Percentiles rank a stretch among this genome's conserved stretches.
Conservation (phyloP, 257 asterid species). For the Thymus quinquecostatus region DNA sequence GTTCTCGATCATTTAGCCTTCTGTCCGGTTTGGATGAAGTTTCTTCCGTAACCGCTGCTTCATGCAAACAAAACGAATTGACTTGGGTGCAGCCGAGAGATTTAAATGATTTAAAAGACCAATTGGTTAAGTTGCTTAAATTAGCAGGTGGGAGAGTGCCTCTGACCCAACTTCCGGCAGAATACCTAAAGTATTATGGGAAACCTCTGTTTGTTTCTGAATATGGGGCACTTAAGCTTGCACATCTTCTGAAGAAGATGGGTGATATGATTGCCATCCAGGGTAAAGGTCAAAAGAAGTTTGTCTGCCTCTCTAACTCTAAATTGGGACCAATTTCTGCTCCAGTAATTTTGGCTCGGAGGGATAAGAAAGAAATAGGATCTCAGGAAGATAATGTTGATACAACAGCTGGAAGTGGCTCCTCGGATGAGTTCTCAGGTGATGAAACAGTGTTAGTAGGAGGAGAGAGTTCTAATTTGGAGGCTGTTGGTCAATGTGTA, state of each 20-base stretch:
- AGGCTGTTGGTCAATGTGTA: slow-evolving; percentile 21
- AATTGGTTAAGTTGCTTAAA: slow-evolving; percentile 76
- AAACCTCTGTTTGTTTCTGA: slow-evolving; percentile 79
- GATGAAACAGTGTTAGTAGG: slow-evolving; percentile 51
- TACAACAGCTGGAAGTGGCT: slow-evolving; percentile 44
- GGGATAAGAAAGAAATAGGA: slow-evolving; percentile 53
- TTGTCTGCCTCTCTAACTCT: slow-evolving; percentile 54
- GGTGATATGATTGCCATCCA: slow-evolving; percentile 54
- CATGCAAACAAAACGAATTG: slow-evolving; percentile 47
- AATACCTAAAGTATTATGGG: slow-evolving; percentile 73
- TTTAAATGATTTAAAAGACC: slow-evolving; percentile 75
- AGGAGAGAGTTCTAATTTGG: slow-evolving; percentile 34
- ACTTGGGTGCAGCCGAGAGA: slow-evolving; percentile 88
- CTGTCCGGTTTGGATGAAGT: slow-evolving; percentile 51
- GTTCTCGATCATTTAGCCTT: slow-evolving; percentile 50
- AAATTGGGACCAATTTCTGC: slow-evolving; percentile 47
- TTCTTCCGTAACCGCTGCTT: slow-evolving; percentile 38
- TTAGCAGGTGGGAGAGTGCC: slow-evolving; percentile 72
- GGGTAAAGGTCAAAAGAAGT: slow-evolving; percentile 64
- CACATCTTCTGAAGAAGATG: slow-evolving; percentile 78
- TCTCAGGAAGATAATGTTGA: slow-evolving; percentile 46
- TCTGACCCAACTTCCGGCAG: slow-evolving; percentile 64
- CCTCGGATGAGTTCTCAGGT: slow-evolving; percentile 72
- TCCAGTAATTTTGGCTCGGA: slow-evolving; percentile 42
- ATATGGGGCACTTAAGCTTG: slow-evolving; percentile 71